phyloP scores from a whole-genome alignment of 106 monocot species.

The Ottelia alismoides region DNA sequence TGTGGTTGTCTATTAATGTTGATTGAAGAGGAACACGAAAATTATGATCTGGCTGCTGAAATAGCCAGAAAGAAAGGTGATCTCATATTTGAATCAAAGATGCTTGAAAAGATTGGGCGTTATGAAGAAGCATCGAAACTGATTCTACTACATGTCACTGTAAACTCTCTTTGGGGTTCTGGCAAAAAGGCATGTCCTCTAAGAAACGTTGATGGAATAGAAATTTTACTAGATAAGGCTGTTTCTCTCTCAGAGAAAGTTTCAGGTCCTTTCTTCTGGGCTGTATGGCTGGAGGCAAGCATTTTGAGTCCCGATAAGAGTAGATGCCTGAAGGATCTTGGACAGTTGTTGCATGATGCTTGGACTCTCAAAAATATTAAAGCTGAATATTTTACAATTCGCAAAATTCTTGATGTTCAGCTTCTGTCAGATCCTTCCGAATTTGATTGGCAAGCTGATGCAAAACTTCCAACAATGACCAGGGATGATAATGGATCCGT shows the following conservation, averaged over 20 bases:
- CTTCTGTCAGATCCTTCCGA: slow-evolving; percentile 12
- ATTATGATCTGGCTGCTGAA: slow-evolving; percentile 26
- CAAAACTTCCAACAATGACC: background rate
- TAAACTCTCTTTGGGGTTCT: slow-evolving; percentile 28
- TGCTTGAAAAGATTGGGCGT: slow-evolving; percentile 30
- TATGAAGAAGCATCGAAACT: slow-evolving; percentile 17
- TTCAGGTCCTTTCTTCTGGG: slow-evolving; percentile 14
- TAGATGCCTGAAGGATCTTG: slow-evolving; percentile 2
- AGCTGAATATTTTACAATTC: slow-evolving; percentile 19
- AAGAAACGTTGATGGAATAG: slow-evolving; percentile 17
- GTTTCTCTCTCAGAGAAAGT: slow-evolving; percentile 11
- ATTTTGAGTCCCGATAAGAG: slow-evolving; percentile 8
- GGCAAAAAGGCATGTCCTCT: slow-evolving; percentile 51
- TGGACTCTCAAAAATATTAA: slow-evolving; percentile 8
- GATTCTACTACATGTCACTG: slow-evolving; percentile 26
- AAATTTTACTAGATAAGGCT: slow-evolving; percentile 16
- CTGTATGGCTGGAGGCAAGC: slow-evolving; percentile 15
- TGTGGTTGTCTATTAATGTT: slow-evolving; percentile 19
- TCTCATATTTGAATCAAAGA: slow-evolving; percentile 26
- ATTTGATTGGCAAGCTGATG: slow-evolving; percentile 10
- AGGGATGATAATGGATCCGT: slow-evolving; percentile 1
- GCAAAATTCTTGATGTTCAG: slow-evolving; percentile 38
- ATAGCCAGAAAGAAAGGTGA: slow-evolving; percentile 25
- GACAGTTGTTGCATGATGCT: slow-evolving; percentile 3
- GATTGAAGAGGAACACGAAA: slow-evolving; percentile 31